Percentiles rank a stretch among this genome's conserved stretches.
These are phyloP conservation scores for Diaporthe destruens DNA, from an alignment of 2,329 filamentous ascomycete species.

Conservation along the genomic window DNA sequence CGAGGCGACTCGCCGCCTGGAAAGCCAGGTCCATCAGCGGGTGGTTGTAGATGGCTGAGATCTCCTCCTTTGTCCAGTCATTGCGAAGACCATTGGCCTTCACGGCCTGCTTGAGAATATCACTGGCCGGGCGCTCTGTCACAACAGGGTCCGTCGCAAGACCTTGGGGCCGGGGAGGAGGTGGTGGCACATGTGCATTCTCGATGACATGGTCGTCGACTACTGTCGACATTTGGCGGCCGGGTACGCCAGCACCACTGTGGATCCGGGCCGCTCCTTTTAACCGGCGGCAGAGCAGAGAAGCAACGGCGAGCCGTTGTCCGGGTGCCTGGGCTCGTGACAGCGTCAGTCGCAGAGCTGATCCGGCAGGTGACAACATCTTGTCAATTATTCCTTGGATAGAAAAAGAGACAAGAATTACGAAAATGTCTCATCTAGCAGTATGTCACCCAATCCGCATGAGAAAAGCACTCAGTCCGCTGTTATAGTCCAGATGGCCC, in stretches of 20 bases:
- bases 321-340: constrained; percentile 8
- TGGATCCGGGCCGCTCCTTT: constrained; percentile 23
- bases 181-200: constrained; percentile 22
- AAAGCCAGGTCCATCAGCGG: constrained; percentile 84
- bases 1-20: constrained; percentile 71
- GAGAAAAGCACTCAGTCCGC: constrained; percentile 4
- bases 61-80: constrained; percentile 86
- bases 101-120: constrained; percentile 65
- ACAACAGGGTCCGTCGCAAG: not conserved
- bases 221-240: constrained; percentile 24
- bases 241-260: not conserved
- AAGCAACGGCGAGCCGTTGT: constrained; percentile 5
- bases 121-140: constrained; percentile 5
- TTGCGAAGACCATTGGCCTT: constrained; percentile 72
- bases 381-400: constrained; percentile 18
- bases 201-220: constrained; percentile 22
- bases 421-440: constrained; percentile 3
- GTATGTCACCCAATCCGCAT: not conserved
- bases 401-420: not conserved
- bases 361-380: constrained; percentile 22
- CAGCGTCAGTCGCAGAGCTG: constrained; percentile 14
- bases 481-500: not conserved
- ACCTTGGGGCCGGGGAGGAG: constrained; percentile 14
- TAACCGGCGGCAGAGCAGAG: constrained; percentile 10
- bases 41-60: constrained; percentile 83